Base-by-base conservation (phyloP, 148 eudicot species). In the Nepenthes gracilis region DNA sequence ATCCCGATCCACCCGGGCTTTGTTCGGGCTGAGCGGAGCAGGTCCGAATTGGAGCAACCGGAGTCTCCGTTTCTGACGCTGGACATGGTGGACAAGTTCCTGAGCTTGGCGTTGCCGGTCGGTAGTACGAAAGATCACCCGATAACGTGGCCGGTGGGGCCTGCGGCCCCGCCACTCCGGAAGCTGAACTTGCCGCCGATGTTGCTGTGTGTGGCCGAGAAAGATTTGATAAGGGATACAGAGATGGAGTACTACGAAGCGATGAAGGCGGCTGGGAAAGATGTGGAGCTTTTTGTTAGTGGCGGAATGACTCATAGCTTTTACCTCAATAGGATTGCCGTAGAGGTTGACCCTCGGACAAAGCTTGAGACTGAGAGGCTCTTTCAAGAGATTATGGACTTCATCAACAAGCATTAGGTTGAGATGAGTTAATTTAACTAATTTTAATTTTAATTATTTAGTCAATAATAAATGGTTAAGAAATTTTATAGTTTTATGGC, bases 181-280 rank as follows among this genome's bases (percentile, higher is more conserved):
- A 70, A 64, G 63, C 70, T 78, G 43, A 65, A 50, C 9, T 47
- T 91, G 64, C 92, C 96, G 13, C 85, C 85, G 35, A 64, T 81
- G 13, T 54, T 91, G 68, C 57, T 74, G n/a, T 87, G 92, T 64
- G 68, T 91, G 56, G 93, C 97, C 35, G 89, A 83, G n/a, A 77
- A 68, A 47, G 97, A 87, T 52, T 38, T 91, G 81, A 47, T 91
- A 0, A 70, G 45, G n/a, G 97, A 91, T 68, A 70, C 92, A 0
- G 75, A 87, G n/a, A 91, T 87, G 92, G 96, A 91, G 63, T 87
- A 77, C 51, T 85, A 72, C 34, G 89, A 87, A 60, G 87, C 83
- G 11, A 71, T 87, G 78, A 85, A 79, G 56, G 65, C 66, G 40
- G 96, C 64, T 2, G 69, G 80, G 15, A 85, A 85, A 49, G 69